Percentiles rank a stretch among this genome's conserved stretches.
phyloP scores from a whole-genome alignment of 352 stramenopile species.

The Phytopythium chamaehyphon region DNA sequence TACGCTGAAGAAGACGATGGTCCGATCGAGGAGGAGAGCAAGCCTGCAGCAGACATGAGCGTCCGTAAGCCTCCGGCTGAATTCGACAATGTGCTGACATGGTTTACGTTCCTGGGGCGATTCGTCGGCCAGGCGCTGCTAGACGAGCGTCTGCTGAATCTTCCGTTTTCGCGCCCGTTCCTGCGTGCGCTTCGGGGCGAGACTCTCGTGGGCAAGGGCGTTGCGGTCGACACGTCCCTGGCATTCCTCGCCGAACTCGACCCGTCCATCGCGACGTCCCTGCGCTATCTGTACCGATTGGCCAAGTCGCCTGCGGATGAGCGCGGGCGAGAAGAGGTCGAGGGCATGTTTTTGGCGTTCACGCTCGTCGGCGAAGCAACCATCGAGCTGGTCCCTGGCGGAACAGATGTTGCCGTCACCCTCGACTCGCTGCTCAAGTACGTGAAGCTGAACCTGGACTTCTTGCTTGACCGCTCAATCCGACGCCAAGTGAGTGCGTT shows the following conservation, averaged over 20 bases:
- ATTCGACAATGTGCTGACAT: conserved; percentile 31
- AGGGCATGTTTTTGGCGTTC: conserved; percentile 69
- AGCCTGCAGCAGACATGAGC: neutral
- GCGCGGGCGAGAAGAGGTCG: conserved; percentile 24
- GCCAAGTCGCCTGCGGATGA: conserved; percentile 4
- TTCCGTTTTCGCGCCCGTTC: conserved; percentile 76
- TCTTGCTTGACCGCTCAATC: conserved; percentile 67
- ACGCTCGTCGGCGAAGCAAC: conserved; percentile 63
- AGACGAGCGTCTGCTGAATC: conserved; percentile 78
- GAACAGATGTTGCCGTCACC: conserved; percentile 42
- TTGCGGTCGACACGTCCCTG: conserved; percentile 48
- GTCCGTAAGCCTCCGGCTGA: conserved; percentile 9
- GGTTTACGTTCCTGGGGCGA: conserved; percentile 69
- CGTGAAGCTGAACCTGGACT: conserved; percentile 40
- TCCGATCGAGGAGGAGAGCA: conserved; percentile 11
- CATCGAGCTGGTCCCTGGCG: conserved; percentile 48
- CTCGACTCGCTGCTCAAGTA: conserved; percentile 47
- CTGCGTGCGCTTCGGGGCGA: conserved; percentile 56
- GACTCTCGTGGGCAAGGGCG: conserved; percentile 32
- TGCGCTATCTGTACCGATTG: conserved; percentile 51
- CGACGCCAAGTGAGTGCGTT: conserved; percentile 60
- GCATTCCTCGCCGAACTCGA: conserved; percentile 65
- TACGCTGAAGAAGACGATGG: neutral
- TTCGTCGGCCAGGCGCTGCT: conserved; percentile 75
- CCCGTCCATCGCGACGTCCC: conserved; percentile 56